A percentile compares a stretch with the other conserved stretches of the same genome.
These are phyloP conservation scores for Mitragyna speciosa DNA, from an alignment of 257 asterid genomes.

Conservation along the genomic window DNA sequence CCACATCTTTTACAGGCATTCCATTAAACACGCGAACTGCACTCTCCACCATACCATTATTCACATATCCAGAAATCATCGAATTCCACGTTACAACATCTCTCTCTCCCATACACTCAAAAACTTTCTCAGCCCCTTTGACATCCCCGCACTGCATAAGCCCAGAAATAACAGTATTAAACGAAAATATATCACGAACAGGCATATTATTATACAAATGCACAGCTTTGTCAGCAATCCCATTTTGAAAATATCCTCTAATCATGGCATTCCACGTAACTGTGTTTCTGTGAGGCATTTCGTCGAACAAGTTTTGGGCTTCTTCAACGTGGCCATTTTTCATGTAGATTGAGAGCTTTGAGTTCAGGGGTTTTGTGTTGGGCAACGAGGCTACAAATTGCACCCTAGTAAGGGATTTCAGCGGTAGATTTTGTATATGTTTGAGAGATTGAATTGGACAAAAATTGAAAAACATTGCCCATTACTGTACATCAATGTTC, in stretches of 20 bases:
- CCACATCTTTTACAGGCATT: constrained; percentile 53
- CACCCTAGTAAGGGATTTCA: constrained; percentile 12
- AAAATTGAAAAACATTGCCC: constrained; percentile 42
- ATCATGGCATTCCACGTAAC: constrained; percentile 67
- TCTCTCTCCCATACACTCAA: constrained; percentile 39
- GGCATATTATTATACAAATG: constrained; percentile 46
- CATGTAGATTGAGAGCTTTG: constrained; percentile 53
- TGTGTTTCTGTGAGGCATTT: constrained; percentile 49
- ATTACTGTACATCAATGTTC: constrained; percentile 13
- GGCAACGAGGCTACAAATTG: constrained; percentile 24
- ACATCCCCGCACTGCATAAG: constrained; percentile 56
- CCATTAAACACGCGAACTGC: constrained; percentile 39
- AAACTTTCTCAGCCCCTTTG: constrained; percentile 57
- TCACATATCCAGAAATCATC: constrained; percentile 58
- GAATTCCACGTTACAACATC: constrained; percentile 70
- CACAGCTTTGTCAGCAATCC: constrained; percentile 36
- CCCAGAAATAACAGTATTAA: constrained; percentile 58
- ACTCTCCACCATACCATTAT: constrained; percentile 40
- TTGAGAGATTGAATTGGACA: constrained; percentile 29
- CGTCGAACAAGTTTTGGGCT: constrained; percentile 52
- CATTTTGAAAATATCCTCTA: constrained; percentile 60
- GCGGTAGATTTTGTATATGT: constrained; percentile 15
- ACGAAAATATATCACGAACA: constrained; percentile 53
- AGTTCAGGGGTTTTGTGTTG: constrained; percentile 51
- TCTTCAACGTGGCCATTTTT: constrained; percentile 49